phyloP scores from a whole-genome alignment of 1,139 yeast species.

The Casaregolazyma suthepensis region DNA sequence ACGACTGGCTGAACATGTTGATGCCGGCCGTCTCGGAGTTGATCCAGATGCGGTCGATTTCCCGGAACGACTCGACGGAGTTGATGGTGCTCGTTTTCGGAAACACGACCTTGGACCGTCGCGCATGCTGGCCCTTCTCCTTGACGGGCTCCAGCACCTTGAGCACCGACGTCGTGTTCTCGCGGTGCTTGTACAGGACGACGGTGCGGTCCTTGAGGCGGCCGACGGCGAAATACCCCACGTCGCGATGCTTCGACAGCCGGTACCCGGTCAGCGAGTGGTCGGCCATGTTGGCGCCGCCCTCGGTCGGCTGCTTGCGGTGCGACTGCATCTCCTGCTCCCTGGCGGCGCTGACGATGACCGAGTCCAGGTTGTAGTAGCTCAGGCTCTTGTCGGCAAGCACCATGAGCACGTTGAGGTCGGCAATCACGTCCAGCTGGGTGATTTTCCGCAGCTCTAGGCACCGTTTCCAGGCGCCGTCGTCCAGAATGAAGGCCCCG shows the following conservation, averaged over 20 bases:
- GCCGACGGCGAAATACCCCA: slow-evolving; percentile 56
- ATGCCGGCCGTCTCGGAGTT: slow-evolving; percentile 31
- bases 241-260: slow-evolving; percentile 34
- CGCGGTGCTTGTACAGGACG: slow-evolving; percentile 39
- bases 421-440: slow-evolving; percentile 57
- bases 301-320: background rate
- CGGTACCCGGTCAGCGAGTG: slow-evolving; percentile 23
- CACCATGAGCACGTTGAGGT: slow-evolving; percentile 52
- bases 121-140: slow-evolving; percentile 36
- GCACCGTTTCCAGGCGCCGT: slow-evolving; percentile 51
- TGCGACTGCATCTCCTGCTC: slow-evolving; percentile 17
- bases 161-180: slow-evolving; percentile 28
- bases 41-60: slow-evolving; percentile 30
- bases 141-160: slow-evolving; percentile 43
- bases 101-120: slow-evolving; percentile 27
- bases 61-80: slow-evolving; percentile 35
- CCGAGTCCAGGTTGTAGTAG: slow-evolving; percentile 50
- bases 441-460: slow-evolving; percentile 49
- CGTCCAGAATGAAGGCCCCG: slow-evolving; percentile 41
- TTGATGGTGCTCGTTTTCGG: slow-evolving; percentile 18
- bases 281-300: background rate
- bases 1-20: slow-evolving; percentile 39
- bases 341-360: slow-evolving; percentile 19
- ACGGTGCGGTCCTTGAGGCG: slow-evolving; percentile 54
- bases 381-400: slow-evolving; percentile 55